Percentiles rank a stretch among this genome's conserved stretches.
Conservation (phyloP, 176 grass and related monocot genomes). For the Avena insularis region DNA sequence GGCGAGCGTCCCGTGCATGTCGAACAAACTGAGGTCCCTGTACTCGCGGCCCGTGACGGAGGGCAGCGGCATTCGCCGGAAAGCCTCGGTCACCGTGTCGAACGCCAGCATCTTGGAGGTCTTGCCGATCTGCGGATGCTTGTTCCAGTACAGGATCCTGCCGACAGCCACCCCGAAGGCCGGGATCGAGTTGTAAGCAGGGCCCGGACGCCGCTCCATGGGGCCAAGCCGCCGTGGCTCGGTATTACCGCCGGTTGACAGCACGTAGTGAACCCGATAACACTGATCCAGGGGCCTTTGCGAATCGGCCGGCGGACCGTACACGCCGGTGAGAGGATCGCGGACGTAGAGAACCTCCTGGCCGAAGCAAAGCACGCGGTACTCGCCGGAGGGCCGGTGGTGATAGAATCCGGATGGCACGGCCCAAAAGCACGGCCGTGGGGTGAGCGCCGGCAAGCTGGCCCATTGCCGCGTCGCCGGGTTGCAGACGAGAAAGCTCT, state of each 20-base stretch:
- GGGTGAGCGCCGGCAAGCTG: neutral
- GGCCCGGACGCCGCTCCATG: neutral
- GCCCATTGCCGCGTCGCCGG: neutral
- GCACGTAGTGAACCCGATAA: neutral
- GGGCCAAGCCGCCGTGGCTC: slow-evolving; percentile 1
- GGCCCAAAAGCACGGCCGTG: neutral
- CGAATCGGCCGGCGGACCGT: too few species aligned
- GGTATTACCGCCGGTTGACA: neutral
- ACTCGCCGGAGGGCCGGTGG: neutral
- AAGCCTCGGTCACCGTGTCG: neutral
- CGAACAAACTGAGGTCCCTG: neutral
- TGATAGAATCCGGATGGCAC: neutral
- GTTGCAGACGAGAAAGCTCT: neutral
- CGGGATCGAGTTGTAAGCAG: neutral
- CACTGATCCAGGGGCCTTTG: too few species aligned
- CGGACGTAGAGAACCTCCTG: neutral
- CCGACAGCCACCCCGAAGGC: neutral
- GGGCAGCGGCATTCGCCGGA: neutral
- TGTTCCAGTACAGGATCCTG: neutral
- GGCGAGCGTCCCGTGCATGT: neutral
- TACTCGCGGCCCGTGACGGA: neutral
- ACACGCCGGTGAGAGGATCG: too few species aligned
- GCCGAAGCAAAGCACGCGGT: neutral
- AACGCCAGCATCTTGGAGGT: neutral
- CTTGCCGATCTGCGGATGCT: neutral